phyloP scores from a whole-genome alignment of 306 rosid genomes.

The Rosa chinensis region DNA sequence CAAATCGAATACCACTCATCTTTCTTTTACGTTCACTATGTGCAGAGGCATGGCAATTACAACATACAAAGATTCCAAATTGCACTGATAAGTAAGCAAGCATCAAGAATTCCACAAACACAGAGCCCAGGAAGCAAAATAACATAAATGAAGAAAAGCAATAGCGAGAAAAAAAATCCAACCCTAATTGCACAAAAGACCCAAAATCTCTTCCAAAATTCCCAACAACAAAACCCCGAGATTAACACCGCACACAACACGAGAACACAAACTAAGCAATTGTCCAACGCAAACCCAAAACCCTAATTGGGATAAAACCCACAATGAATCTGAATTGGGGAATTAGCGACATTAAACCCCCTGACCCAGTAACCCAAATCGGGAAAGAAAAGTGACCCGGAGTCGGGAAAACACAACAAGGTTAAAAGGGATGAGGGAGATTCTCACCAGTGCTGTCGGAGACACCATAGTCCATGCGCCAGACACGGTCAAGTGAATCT shows the following conservation, averaged over 20 bases:
- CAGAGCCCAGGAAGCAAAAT: not conserved
- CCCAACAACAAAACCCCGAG: slow-evolving; percentile 7
- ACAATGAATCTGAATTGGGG: not conserved
- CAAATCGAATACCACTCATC: not conserved
- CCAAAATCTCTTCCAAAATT: slow-evolving; percentile 11
- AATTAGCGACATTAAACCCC: slow-evolving; percentile 20
- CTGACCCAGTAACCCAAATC: slow-evolving; percentile 18
- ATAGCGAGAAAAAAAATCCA: not conserved
- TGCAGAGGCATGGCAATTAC: not conserved
- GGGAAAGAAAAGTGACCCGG: not conserved
- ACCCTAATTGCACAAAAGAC: slow-evolving; percentile 13
- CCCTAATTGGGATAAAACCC: slow-evolving; percentile 16
- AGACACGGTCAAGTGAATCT: not conserved
- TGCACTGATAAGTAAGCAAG: not conserved
- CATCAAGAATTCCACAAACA: not conserved
- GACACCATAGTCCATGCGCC: slow-evolving; percentile 31
- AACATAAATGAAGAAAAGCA: not conserved
- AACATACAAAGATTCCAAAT: not conserved
- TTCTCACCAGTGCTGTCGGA: slow-evolving; percentile 40
- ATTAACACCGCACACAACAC: not conserved
- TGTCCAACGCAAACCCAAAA: slow-evolving; percentile 2
- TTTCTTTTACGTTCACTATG: not conserved
- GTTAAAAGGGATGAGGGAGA: not conserved
- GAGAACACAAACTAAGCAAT: not conserved
- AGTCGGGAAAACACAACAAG: not conserved